Evolutionary conservation across 495 filamentous ascomycete species (phyloP), one percentile per base, ranked within the genome.

Genomic region (Daldinia concentrica): DNA sequence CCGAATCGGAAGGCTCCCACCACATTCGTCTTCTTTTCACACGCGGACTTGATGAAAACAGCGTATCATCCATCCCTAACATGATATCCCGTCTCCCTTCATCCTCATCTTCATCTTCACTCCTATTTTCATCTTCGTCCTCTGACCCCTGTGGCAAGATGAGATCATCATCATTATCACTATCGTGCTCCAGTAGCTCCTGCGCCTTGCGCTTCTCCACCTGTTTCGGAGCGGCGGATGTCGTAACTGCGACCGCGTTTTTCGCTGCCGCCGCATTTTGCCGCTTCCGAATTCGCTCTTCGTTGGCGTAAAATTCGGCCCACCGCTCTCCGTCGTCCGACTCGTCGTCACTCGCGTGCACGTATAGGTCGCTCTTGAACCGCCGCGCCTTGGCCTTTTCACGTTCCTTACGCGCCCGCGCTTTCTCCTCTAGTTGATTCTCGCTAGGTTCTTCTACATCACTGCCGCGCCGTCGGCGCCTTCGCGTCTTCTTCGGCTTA

Each of bases 331-430:
- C 86, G 26, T 87, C 86, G 60, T 91, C 90, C n/a, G 84, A 88
- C 67, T 96, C 93, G 62, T 95, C 93, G 67, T 93, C 92, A 76
- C 89, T 92, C 37, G 88, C 87, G 67, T 90, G 85, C 37, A 99
- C 90, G 77, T 88, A 96, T 41, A 95, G 79, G 19, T 88, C 88
- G 76, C 91, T 94, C 84, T 97, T 98, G 78, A 97, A 92, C 77
- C 91, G 90, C 19, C 82, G 82, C 63, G 86, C 83, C 76, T 92
- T 90, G 61, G 89, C 90, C 22, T 86, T 79, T 67, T 92, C 83
- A 48, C 84, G 83, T 57, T 86, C 78, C 68, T 87, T 86, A n/a
- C 84, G 81, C 15, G 83, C 81, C 11, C 83, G 83, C 39, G 83
- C 85, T 36, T 78, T 79, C 56, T 80, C 84, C 43, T 79, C 80